phyloP scores from a whole-genome alignment of 2,329 filamentous ascomycete genomes.

The Penicillium expansum region DNA sequence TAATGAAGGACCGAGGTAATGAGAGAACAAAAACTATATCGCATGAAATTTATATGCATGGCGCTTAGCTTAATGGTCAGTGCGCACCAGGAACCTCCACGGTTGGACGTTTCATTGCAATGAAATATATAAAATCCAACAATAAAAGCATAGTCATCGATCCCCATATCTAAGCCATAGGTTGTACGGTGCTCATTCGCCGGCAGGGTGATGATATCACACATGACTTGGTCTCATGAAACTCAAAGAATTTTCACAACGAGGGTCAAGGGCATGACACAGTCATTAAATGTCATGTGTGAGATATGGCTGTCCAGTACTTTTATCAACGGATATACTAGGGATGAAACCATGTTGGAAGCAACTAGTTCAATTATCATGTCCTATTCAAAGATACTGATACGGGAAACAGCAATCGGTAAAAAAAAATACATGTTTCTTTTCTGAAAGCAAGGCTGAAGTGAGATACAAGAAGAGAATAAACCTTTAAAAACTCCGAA shows the following conservation, averaged over 20 bases:
- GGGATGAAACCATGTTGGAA: not conserved
- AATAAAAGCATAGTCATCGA: not conserved
- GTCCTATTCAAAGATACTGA: slow-evolving; percentile 4
- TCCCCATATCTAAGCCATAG: too few relatives aligned
- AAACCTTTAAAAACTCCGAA: slow-evolving; percentile 3
- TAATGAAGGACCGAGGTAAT: not conserved
- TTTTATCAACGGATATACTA: not conserved
- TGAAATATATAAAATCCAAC: not conserved
- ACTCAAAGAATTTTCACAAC: not conserved
- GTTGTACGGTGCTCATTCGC: not conserved
- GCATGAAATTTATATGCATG: not conserved
- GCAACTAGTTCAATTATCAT: slow-evolving; percentile 3
- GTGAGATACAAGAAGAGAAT: slow-evolving; percentile 8
- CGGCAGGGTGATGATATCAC: not conserved
- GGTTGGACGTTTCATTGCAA: too few relatives aligned
- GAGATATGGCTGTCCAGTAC: not conserved
- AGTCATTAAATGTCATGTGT: not conserved
- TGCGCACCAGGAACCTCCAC: not conserved
- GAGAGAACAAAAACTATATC: not conserved
- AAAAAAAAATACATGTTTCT: slow-evolving; percentile 6
- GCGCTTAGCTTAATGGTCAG: not conserved
- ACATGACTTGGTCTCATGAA: not conserved
- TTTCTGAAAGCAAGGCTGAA: slow-evolving; percentile 8
- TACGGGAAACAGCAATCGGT: not conserved
- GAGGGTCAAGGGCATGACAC: not conserved